Base-by-base conservation (phyloP, 2,329 filamentous ascomycete genomes). In the Arthroderma uncinatum region DNA sequence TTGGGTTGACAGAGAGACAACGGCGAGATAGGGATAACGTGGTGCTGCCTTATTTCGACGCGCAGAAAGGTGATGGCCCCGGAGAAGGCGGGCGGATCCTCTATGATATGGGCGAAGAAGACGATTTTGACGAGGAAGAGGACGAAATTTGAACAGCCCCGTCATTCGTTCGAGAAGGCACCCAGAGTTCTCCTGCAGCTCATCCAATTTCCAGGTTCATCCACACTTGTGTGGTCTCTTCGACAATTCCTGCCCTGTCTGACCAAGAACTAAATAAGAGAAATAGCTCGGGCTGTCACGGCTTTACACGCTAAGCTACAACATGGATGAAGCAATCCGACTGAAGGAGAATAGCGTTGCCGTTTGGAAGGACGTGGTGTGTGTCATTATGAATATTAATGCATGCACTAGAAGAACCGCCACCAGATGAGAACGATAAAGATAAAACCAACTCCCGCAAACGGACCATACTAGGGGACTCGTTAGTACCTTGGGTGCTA, bases 121-220 rank as follows among this genome's bases (percentile, higher is more conserved):
- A 98, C 71, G 90, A 97, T 69, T 97, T 96, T 73, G 91, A 95
- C 64, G 91, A 95, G 59, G 90, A 95, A 67, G 90, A 96, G 66
- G 91, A 96, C 73, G 91, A 96, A 73, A 90, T 92, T 63, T 91
- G 69, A 72, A 14, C 53, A 48, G 3, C 25, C 19, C 28, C 44
- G n/a, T 19, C 21, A 6, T n/a, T 30, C 33, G 14, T 25, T 25
- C 44, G 12, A 28, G 44, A 2, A 10, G n/a, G 28, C 12, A 14
- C 10, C 6, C 10, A 48, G n/a, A 30, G 12, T 23, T 6, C 10
- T 30, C 44, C 12, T 34, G 6, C 6, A 34, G 6, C 12, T 34
- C 33, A 12, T 34, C 33, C 12, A n/a, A n/a, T n/a, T n/a, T n/a
- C n/a, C n/a, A n/a, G n/a, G 12, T 34, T 6, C 33, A 34, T 12